Evolutionary conservation across 345 rosid species (phyloP).

Genomic region (Hibiscus mutabilis): DNA sequence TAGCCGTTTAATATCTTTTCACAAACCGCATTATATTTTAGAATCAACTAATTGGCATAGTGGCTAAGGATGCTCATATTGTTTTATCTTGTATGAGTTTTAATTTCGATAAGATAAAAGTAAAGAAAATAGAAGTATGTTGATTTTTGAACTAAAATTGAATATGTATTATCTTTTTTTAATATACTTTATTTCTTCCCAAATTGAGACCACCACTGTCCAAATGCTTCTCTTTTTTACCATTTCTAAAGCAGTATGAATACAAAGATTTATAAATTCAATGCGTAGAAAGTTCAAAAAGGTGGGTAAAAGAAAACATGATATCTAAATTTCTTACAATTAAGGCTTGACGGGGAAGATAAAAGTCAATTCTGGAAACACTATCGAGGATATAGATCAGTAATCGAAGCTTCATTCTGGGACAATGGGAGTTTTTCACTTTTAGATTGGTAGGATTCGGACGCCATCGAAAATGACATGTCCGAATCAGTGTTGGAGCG

Average conservation of each 20-base stretch:
- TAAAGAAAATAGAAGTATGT: too few relatives aligned
- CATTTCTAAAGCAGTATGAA: neutral
- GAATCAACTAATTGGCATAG: too few relatives aligned
- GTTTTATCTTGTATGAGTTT: too few relatives aligned
- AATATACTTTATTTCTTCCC: neutral
- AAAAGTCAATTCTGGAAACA: too few relatives aligned
- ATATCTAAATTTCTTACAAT: neutral
- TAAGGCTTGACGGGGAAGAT: too few relatives aligned
- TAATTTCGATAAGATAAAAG: too few relatives aligned
- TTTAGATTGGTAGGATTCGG: neutral
- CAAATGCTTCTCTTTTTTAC: neutral
- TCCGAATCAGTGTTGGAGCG: neutral
- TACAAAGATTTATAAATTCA: neutral
- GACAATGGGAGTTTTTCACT: conserved; percentile 1
- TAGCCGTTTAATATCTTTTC: too few relatives aligned
- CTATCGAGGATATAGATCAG: conserved; percentile 17
- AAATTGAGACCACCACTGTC: neutral
- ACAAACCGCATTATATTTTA: too few relatives aligned
- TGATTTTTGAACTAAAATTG: too few relatives aligned
- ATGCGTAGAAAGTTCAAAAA: neutral
- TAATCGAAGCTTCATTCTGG: conserved; percentile 20
- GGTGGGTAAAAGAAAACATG: neutral
- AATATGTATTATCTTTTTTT: too few relatives aligned
- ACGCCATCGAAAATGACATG: conserved; percentile 3
- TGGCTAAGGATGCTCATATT: too few relatives aligned